Percentiles rank a stretch among this genome's conserved stretches.
Conservation (phyloP, 345 rosid species). For the Cochlearia excelsa region DNA sequence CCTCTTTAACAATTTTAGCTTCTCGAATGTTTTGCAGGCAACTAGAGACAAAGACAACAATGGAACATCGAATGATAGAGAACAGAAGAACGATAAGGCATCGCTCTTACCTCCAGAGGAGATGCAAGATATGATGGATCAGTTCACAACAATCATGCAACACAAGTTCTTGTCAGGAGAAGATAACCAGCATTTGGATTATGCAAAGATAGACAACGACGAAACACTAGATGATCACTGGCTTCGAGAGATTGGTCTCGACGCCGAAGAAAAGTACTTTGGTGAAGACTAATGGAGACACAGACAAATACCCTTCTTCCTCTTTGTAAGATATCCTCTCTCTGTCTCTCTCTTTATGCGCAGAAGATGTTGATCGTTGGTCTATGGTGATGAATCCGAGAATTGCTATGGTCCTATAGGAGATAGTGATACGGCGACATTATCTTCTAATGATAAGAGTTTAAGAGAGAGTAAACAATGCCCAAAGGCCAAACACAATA, state of each 20-base stretch:
- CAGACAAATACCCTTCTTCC: background rate
- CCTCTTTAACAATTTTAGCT: background rate
- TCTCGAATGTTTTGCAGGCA: conserved; percentile 18
- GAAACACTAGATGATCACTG: conserved; percentile 94
- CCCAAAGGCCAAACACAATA: background rate
- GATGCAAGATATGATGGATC: conserved; percentile 81
- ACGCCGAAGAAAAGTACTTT: conserved; percentile 93
- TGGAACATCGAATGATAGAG: conserved; percentile 7
- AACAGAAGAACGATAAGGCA: conserved; percentile 24
- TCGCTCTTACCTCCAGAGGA: conserved; percentile 52
- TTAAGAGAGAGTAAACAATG: background rate
- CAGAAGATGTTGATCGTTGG: background rate
- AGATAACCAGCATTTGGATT: conserved; percentile 82
- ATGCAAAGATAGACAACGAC: conserved; percentile 76
- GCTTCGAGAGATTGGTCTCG: conserved; percentile 67
- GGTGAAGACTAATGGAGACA: conserved; percentile 40
- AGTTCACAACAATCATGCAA: conserved; percentile 73
- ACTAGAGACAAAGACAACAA: background rate
- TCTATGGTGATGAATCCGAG: background rate
- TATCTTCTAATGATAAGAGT: no score
- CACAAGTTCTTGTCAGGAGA: conserved; percentile 89
- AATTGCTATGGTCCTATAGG: no score
- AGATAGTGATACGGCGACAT: background rate
- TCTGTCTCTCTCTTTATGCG: background rate
- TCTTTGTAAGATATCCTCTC: conserved; percentile 2